These are phyloP conservation scores for Novymonas esmeraldas DNA, from an alignment of 208 protist genomes.

Conservation along the genomic window DNA sequence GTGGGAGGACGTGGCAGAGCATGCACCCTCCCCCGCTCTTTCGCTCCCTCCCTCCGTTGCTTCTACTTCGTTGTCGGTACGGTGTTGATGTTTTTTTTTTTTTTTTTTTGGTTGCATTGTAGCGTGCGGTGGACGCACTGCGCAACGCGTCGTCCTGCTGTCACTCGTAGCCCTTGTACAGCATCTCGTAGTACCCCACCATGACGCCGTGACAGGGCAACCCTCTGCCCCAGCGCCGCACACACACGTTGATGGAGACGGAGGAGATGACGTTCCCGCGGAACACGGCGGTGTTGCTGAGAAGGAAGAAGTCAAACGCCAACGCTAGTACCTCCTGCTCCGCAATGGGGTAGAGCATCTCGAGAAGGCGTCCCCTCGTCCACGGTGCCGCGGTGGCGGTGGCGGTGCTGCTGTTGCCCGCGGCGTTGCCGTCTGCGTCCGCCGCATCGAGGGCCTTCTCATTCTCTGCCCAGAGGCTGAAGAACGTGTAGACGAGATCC, in stretches of 20 bases:
- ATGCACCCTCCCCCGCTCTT: too few species aligned
- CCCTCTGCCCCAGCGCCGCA: slow-evolving; percentile 24
- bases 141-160: too few species aligned
- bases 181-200: slow-evolving; percentile 18
- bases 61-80: too few species aligned
- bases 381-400: background rate
- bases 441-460: background rate
- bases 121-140: too few species aligned
- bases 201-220: slow-evolving; percentile 24
- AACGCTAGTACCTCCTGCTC: slow-evolving; percentile 20
- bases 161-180: slow-evolving; percentile 24
- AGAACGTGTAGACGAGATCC: slow-evolving; percentile 2
- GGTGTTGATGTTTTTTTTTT: too few species aligned
- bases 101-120: too few species aligned
- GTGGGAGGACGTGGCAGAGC: too few species aligned
- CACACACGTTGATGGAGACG: slow-evolving; percentile 20
- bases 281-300: slow-evolving; percentile 27
- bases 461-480: background rate
- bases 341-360: slow-evolving; percentile 20
- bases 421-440: background rate
- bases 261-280: slow-evolving; percentile 17
- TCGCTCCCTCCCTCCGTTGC: too few species aligned
- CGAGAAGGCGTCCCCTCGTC: background rate
- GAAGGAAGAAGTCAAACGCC: slow-evolving; percentile 31
- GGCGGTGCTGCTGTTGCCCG: background rate